Conservation (phyloP, 257 asterid genomes). For the Solanum rostratum region DNA sequence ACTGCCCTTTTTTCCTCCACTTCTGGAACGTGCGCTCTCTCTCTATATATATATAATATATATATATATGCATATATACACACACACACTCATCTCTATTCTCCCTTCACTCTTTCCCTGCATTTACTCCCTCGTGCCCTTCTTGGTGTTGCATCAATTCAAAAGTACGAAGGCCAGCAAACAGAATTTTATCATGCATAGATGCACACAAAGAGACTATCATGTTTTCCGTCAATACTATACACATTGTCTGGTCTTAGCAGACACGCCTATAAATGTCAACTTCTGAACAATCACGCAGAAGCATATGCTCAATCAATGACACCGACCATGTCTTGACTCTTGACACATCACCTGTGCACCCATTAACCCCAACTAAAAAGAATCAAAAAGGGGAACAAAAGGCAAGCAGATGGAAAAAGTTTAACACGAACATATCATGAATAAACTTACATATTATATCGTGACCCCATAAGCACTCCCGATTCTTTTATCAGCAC, state of each 20-base stretch:
- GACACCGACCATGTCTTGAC: not conserved
- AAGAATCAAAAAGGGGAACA: not conserved
- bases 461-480: not conserved
- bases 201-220: not conserved
- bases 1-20: not conserved
- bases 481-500: not conserved
- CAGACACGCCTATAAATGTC: not conserved
- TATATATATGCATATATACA: no score
- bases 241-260: not conserved
- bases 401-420: not conserved
- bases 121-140: not conserved
- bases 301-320: not conserved
- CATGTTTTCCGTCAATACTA: not conserved
- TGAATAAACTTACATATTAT: not conserved
- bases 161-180: not conserved
- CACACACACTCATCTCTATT: not conserved
- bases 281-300: not conserved
- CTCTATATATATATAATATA: not conserved
- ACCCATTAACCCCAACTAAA: not conserved
- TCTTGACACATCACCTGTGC: not conserved
- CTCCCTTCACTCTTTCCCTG: not conserved
- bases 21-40: not conserved
- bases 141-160: not conserved
- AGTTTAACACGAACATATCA: not conserved
- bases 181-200: not conserved